A percentile compares a stretch with the other conserved stretches of the same genome.
phyloP scores from a whole-genome alignment of 305 asterid genomes.

The Ilex paraguariensis region DNA sequence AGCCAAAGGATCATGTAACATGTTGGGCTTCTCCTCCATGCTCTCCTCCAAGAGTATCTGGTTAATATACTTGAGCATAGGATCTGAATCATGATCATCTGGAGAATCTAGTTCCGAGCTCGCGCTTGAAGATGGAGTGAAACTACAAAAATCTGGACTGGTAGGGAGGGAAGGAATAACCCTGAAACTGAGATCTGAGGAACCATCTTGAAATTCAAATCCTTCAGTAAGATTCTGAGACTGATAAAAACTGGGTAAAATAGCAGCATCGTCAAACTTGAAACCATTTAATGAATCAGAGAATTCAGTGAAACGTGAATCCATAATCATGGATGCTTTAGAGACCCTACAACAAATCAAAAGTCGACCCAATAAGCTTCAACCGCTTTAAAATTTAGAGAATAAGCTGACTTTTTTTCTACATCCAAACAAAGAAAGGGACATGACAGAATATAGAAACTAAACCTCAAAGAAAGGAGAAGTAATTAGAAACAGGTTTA shows the following conservation, averaged over 20 bases:
- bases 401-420: too few species aligned
- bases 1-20: slow-evolving; percentile 84
- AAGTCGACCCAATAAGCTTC: not conserved
- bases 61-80: slow-evolving; percentile 64
- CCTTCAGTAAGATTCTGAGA: slow-evolving; percentile 36
- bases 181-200: slow-evolving; percentile 29
- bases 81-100: slow-evolving; percentile 64
- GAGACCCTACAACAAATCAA: slow-evolving; percentile 24
- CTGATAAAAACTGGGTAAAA: slow-evolving; percentile 34
- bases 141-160: slow-evolving; percentile 26
- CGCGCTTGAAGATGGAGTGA: slow-evolving; percentile 33
- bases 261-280: slow-evolving; percentile 28
- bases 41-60: slow-evolving; percentile 51
- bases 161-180: slow-evolving; percentile 34
- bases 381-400: too few species aligned
- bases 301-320: slow-evolving; percentile 30
- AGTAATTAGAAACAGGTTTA: too few species aligned
- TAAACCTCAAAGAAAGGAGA: too few species aligned
- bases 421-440: too few species aligned
- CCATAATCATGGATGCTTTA: slow-evolving; percentile 35
- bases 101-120: slow-evolving; percentile 58
- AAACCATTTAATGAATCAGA: slow-evolving; percentile 26
- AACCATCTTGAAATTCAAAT: slow-evolving; percentile 16
- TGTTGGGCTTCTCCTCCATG: slow-evolving; percentile 52
- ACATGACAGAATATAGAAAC: too few species aligned